Conservation (phyloP, 192 early-diverging fungal species). For the Rhizophagus prolifer region DNA sequence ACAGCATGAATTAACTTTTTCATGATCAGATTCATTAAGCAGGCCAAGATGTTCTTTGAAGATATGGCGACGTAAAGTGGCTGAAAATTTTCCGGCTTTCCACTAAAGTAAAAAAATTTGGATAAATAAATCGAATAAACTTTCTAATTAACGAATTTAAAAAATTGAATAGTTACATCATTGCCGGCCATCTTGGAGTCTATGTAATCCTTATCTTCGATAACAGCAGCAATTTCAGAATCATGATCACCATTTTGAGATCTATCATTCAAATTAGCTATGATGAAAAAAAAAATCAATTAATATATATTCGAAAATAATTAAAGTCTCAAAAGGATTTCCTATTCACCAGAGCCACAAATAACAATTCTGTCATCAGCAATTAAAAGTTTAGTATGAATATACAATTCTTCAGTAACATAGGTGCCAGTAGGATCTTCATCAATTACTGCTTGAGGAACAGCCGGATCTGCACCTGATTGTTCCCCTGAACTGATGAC, state of each 20-base stretch:
- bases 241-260: slow-evolving; percentile 84
- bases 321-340: neutral
- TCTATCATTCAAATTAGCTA: slow-evolving; percentile 83
- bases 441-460: neutral
- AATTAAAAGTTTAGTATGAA: slow-evolving; percentile 88
- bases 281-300: neutral
- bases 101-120: slow-evolving; percentile 47
- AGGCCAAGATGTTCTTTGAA: slow-evolving; percentile 86
- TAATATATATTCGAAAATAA: neutral
- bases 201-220: slow-evolving; percentile 75
- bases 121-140: neutral
- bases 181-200: slow-evolving; percentile 70
- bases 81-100: slow-evolving; percentile 69
- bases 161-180: slow-evolving; percentile 32
- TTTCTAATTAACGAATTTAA: neutral
- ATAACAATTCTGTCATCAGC: slow-evolving; percentile 81
- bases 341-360: slow-evolving; percentile 62
- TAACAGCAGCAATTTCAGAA: slow-evolving; percentile 84
- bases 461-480: neutral
- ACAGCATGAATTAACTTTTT: slow-evolving; percentile 31
- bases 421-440: slow-evolving; percentile 30
- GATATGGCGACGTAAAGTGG: slow-evolving; percentile 68
- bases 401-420: slow-evolving; percentile 83
- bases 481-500: neutral
- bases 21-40: slow-evolving; percentile 45